Evolutionary conservation across 208 protist species (phyloP), one percentile per base, ranked within the genome.

Genomic region (Acanthamoeba culbertsoni): DNA sequence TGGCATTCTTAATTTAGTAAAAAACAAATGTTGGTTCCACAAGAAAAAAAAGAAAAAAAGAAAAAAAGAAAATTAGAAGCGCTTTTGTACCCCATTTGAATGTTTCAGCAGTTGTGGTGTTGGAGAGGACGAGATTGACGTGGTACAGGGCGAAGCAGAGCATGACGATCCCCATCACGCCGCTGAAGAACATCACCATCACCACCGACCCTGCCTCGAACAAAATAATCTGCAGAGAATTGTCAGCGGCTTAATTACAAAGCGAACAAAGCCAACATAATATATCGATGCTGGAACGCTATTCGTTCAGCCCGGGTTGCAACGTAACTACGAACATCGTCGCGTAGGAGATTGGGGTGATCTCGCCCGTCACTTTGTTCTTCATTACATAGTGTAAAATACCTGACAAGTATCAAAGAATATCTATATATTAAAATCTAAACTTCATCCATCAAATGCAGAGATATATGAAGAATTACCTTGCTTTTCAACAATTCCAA

Each of bases 101-200:
- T 16, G 86, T 73, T 57, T 91, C 86, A 12, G 51, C 2, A 18
- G 86, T 91, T 16, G 86, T 91, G 23, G 86, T 91, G 59, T 91
- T 91, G 28, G 18, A 46, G 14, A 37, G 1, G 18, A 91, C 86
- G 1, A 91, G 86, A 40, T 73, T 37, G n/a, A 91, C 26, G 51
- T 91, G 86, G 35, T 91, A 91, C 23, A 91, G 31, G 35, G 86
- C 59, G 43, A 91, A 91, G 86, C 51, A 43, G 23, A 59, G 5
- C 26, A 91, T 12, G 18, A 91, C 86, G 28, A 73, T 42, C 26
- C 57, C 86, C 86, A 91, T 75, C 26, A 91, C 28, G 35, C 53
- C 6, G 5, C 55, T 45, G 59, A 91, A 91, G 59, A 91, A 65
- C 28, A 23, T n/a, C 48, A 91, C 37, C 51, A 55, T 51, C 31